These are phyloP conservation scores for Podospora conica DNA, from an alignment of 495 filamentous ascomycete species.

Conservation along the genomic window DNA sequence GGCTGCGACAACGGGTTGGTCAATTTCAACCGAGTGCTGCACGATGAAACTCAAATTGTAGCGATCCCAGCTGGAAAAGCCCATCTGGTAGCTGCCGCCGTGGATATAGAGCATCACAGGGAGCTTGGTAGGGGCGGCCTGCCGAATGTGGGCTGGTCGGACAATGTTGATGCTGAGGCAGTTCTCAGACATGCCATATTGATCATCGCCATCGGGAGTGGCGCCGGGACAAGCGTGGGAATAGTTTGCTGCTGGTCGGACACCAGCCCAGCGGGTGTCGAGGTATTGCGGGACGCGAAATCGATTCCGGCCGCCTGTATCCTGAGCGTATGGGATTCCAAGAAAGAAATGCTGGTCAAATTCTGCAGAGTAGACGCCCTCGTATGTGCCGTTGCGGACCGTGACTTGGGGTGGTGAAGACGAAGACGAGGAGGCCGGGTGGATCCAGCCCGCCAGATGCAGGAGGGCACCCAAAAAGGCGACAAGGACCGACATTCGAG, in stretches of 20 bases:
- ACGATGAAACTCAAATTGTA: slow-evolving; percentile 51
- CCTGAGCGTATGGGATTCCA: slow-evolving; percentile 60
- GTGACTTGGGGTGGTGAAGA: neutral
- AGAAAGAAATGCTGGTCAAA: slow-evolving; percentile 49
- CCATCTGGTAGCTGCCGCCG: slow-evolving; percentile 60
- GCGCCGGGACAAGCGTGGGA: slow-evolving; percentile 50
- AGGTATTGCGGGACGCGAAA: slow-evolving; percentile 54
- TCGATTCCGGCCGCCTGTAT: slow-evolving; percentile 51
- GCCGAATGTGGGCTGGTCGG: slow-evolving; percentile 46
- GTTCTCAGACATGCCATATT: slow-evolving; percentile 54
- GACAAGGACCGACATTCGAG: neutral
- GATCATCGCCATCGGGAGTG: slow-evolving; percentile 31
- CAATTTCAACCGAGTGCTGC: slow-evolving; percentile 44
- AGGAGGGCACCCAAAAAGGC: neutral
- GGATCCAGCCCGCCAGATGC: neutral
- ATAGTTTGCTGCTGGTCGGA: slow-evolving; percentile 38
- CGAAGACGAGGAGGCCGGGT: neutral
- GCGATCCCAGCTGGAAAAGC: slow-evolving; percentile 39
- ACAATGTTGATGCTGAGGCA: slow-evolving; percentile 62
- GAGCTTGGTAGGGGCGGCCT: slow-evolving; percentile 33
- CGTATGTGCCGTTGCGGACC: slow-evolving; percentile 30
- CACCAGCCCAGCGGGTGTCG: slow-evolving; percentile 39
- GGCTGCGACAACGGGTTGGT: slow-evolving; percentile 56
- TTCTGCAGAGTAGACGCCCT: slow-evolving; percentile 26
- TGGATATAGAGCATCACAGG: slow-evolving; percentile 66